Evolutionary conservation across 2,329 filamentous ascomycete species (phyloP), one percentile per base, ranked within the genome.

Genomic region (Trichoderma hamatum): DNA sequence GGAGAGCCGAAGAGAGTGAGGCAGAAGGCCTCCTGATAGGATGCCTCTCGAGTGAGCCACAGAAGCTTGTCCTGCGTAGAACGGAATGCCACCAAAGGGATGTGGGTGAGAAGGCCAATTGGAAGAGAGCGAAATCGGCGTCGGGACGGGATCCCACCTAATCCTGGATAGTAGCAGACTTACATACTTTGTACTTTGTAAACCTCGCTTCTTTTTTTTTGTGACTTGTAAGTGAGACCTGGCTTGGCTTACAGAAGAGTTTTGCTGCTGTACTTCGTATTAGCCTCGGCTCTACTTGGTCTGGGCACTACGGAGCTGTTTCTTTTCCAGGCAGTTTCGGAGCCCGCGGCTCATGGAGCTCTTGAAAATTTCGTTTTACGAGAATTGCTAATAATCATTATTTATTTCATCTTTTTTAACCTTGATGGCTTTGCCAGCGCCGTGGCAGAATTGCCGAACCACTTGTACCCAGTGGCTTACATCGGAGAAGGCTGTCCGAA

Each of bases 41-140:
- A 62, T 51, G 59, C 39, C 39, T 61, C 58, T 61, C 28, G 39
- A 28, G 49, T 30, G 49, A 64, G 61, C 61, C 61, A 64, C 61
- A 30, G 49, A 54, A 54, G 49, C 49, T 64, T 39, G 49, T 64
- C 49, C n/a, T 30, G 61, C 6, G 51, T n/a, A 39, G 34, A 36
- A 55, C 32, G 61, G 61, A 55, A 55, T 64, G 61, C 61, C 43
- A 16, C 61, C 19, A 14, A 2, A 26, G 26, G 58, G 58, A 36
- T 59, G 34, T 60, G 39, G 36, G 36, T 14, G 14, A 36, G 55
- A 34, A 14, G 58, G 3, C 10, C 43, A 11, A 11, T 49, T 49
- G 9, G n/a, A 21, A 24, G 39, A 39, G 43, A 46, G 58, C 58
- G 58, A 46, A 11, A 11, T 61, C 58, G 58, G 54, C 46, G 46